Conservation (phyloP, 2,329 filamentous ascomycete genomes). For the Scorias spongiosa region DNA sequence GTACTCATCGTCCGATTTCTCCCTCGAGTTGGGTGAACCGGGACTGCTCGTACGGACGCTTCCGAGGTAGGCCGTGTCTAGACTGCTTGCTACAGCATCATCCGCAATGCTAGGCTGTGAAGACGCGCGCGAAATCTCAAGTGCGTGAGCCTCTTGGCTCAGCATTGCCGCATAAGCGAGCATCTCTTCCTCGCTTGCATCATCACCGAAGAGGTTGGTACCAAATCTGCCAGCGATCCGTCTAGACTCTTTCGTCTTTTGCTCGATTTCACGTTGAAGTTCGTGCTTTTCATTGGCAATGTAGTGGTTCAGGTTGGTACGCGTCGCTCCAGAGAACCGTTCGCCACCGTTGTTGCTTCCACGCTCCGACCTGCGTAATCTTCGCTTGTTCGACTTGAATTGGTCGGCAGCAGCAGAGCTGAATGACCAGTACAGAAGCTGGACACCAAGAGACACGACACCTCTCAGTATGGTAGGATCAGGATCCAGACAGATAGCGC, state of each 20-base stretch:
- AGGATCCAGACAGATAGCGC: conserved; percentile 73
- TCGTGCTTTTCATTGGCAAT: conserved; percentile 78
- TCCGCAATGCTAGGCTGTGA: conserved; percentile 26
- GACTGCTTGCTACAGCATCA: conserved; percentile 21
- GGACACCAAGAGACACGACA: conserved; percentile 71
- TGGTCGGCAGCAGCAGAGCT: conserved; percentile 65
- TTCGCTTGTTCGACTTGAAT: conserved; percentile 63
- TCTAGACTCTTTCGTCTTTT: conserved; percentile 50
- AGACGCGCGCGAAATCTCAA: conserved; percentile 32
- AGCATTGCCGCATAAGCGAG: conserved; percentile 47
- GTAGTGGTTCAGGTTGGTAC: conserved; percentile 60
- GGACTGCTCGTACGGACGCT: conserved; percentile 13
- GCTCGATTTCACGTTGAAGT: conserved; percentile 56
- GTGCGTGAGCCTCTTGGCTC: conserved; percentile 42
- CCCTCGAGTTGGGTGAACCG: conserved; percentile 5
- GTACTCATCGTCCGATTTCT: conserved; percentile 31
- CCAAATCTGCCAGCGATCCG: conserved; percentile 70
- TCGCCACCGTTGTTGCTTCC: conserved; percentile 45
- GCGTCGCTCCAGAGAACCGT: conserved; percentile 44
- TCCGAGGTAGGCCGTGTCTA: conserved; percentile 24
- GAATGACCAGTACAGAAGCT: conserved; percentile 86
- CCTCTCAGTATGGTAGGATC: conserved; percentile 76
- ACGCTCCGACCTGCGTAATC: conserved; percentile 52
- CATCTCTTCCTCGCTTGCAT: conserved; percentile 44
- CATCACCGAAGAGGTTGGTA: conserved; percentile 50